phyloP scores from a whole-genome alignment of 192 early-diverging fungal species.

The Backusella parvicylindrica region DNA sequence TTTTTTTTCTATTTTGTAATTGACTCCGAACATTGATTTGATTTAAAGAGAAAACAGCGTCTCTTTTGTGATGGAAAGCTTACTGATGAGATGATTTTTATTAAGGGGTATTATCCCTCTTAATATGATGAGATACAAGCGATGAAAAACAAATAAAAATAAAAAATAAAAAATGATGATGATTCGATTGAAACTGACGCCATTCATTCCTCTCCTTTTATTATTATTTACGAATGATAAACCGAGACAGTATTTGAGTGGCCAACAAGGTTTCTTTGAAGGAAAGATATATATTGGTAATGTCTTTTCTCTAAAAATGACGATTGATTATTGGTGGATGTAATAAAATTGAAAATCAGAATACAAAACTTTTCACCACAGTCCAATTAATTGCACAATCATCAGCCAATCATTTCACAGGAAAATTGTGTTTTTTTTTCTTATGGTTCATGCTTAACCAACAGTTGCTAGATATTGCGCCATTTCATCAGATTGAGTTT shows the following conservation, averaged over 20 bases:
- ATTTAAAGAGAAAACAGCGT: no score
- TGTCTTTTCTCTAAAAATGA: not conserved
- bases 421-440: conserved; percentile 4
- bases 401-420: not conserved
- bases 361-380: not conserved
- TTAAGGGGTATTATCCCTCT: no score
- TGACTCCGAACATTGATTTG: no score
- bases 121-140: no score
- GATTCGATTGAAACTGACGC: not conserved
- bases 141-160: not conserved
- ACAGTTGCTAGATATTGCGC: conserved; percentile 7
- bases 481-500: conserved; percentile 13
- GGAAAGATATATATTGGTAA: not conserved
- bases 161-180: not conserved
- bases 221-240: not conserved
- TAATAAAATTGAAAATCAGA: not conserved
- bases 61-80: no score
- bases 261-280: not conserved
- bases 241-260: not conserved
- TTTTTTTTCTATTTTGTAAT: no score
- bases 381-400: conserved; percentile 9
- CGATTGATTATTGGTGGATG: not conserved
- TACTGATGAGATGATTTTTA: no score
- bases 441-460: not conserved
- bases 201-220: not conserved